Conservation (phyloP, 2,329 filamentous ascomycete species). For the Aspergillaceae sp. region DNA sequence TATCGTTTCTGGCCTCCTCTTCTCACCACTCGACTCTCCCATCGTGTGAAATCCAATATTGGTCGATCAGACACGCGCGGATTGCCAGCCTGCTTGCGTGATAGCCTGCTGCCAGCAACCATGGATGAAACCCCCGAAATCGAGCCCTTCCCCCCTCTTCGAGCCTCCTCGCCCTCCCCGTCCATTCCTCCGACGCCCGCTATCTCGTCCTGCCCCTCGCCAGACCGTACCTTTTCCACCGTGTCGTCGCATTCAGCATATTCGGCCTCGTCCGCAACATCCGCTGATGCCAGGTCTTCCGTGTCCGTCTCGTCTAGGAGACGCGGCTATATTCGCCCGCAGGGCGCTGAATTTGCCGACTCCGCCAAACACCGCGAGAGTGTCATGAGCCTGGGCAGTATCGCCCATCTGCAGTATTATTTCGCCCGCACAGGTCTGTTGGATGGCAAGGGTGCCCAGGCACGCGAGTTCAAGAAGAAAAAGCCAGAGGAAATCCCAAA, state of each 20-base stretch:
- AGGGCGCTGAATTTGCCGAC: conserved; percentile 79
- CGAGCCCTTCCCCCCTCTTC: conserved; percentile 16
- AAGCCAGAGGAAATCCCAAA: conserved; percentile 31
- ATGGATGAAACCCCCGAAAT: conserved; percentile 23
- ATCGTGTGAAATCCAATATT: too few relatives aligned
- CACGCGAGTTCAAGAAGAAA: conserved; percentile 59
- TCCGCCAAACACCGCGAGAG: conserved; percentile 87
- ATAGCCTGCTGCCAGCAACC: background rate
- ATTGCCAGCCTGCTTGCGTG: too few relatives aligned
- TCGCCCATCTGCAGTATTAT: conserved; percentile 95
- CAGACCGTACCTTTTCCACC: conserved; percentile 39
- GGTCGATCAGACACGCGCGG: too few relatives aligned
- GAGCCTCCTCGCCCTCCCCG: conserved; percentile 32
- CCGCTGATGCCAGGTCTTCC: conserved; percentile 35
- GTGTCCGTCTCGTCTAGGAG: conserved; percentile 43
- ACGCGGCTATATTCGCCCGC: conserved; percentile 78
- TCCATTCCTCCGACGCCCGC: conserved; percentile 35
- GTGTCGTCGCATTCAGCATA: conserved; percentile 39
- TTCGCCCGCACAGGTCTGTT: conserved; percentile 89
- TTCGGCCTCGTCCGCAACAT: conserved; percentile 38
- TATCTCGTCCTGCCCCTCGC: conserved; percentile 37
- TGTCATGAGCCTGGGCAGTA: conserved; percentile 91
- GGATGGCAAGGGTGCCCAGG: conserved; percentile 85
- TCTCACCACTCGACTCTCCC: too few relatives aligned
- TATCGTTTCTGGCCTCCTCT: too few relatives aligned